Evolutionary conservation across 2,329 filamentous ascomycete species (phyloP).

Genomic region (Macrophomina tecta): DNA sequence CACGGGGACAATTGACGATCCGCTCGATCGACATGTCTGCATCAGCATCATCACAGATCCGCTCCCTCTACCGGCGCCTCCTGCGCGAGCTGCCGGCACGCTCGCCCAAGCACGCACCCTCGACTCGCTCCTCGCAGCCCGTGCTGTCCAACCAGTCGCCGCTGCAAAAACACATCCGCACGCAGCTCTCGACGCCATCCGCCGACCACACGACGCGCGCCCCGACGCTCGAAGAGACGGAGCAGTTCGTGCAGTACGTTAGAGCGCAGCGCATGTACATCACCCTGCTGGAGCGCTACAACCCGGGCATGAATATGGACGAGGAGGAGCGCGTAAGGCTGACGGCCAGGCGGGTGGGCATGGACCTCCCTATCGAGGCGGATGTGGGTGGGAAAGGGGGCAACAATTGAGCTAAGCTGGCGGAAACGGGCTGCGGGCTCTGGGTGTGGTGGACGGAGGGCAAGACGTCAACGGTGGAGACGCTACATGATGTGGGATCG

Average conservation of each 20-base stretch:
- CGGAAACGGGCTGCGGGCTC: not conserved
- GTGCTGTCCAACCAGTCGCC: slow-evolving; percentile 65
- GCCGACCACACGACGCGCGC: slow-evolving; percentile 22
- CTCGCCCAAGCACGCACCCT: slow-evolving; percentile 39
- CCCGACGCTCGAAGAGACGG: slow-evolving; percentile 58
- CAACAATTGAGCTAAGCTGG: slow-evolving; percentile 1
- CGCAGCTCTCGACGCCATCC: slow-evolving; percentile 57
- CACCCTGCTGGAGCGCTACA: slow-evolving; percentile 86
- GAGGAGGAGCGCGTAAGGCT: slow-evolving; percentile 82
- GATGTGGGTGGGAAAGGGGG: not conserved
- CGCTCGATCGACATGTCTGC: slow-evolving; percentile 41
- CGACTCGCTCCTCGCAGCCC: slow-evolving; percentile 37
- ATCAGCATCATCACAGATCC: slow-evolving; percentile 57
- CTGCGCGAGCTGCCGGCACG: slow-evolving; percentile 87
- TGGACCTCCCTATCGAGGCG: slow-evolving; percentile 71
- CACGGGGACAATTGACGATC: not conserved
- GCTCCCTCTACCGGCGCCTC: slow-evolving; percentile 84
- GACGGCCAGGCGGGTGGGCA: slow-evolving; percentile 85
- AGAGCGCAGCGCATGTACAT: slow-evolving; percentile 85
- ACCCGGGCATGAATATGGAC: slow-evolving; percentile 87
- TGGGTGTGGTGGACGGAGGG: not conserved
- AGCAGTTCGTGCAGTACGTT: slow-evolving; percentile 81
- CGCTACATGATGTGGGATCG: not conserved
- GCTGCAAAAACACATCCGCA: slow-evolving; percentile 72
- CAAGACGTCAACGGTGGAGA: not conserved